These are phyloP conservation scores for Phaeoacremonium minimum DNA, from an alignment of 2,329 filamentous ascomycete species.

Conservation along the genomic window DNA sequence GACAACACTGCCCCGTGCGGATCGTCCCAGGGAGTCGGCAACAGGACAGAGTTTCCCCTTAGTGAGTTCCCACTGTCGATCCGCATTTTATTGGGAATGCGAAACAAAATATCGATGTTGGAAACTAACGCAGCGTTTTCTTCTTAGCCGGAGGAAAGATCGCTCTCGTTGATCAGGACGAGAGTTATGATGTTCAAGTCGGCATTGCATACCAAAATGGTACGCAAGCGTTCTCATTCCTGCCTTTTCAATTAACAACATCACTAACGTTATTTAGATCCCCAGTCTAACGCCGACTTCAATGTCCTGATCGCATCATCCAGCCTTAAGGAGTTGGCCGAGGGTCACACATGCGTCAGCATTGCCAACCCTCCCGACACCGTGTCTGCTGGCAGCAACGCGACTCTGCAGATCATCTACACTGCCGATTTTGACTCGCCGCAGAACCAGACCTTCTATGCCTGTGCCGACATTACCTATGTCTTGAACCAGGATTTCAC, in stretches of 20 bases:
- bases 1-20: constrained; percentile 51
- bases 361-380: constrained; percentile 26
- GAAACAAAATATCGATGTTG: no score
- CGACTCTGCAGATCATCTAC: constrained; percentile 46
- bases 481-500: constrained; percentile 22
- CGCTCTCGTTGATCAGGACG: neutral
- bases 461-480: constrained; percentile 30
- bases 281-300: neutral
- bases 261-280: no score
- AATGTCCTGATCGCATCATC: neutral
- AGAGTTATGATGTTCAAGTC: neutral
- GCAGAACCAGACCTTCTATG: constrained; percentile 29
- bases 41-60: constrained; percentile 47
- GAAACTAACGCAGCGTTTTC: no score
- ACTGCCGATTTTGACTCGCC: constrained; percentile 35
- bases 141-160: neutral
- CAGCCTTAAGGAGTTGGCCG: neutral
- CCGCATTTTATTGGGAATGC: no score
- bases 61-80: constrained; percentile 29
- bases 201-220: neutral
- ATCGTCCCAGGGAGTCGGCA: constrained; percentile 33
- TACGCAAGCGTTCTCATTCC: neutral
- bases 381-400: constrained; percentile 34
- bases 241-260: neutral
- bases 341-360: constrained; percentile 35